Conservation (phyloP, 2,329 filamentous ascomycete genomes). For the Venturia pyrina region DNA sequence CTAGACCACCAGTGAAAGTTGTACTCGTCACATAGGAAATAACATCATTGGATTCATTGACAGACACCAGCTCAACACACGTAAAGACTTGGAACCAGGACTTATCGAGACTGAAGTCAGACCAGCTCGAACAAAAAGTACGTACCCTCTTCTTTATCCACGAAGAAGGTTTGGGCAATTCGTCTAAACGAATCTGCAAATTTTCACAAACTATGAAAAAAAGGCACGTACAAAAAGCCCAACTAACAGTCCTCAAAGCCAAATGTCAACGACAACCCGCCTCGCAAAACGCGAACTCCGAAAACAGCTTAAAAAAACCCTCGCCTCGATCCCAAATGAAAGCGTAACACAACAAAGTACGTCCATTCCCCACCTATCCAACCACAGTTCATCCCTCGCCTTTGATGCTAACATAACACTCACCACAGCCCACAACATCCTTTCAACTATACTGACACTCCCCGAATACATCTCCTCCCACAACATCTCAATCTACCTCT, state of each 20-base stretch:
- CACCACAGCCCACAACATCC: background rate
- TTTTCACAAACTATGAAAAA: too few species aligned
- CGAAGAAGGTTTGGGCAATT: too few species aligned
- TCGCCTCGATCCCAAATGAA: constrained; percentile 53
- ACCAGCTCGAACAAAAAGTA: too few species aligned
- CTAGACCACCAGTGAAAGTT: too few species aligned
- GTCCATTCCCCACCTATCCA: constrained; percentile 18
- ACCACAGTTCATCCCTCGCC: background rate
- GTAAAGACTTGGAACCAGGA: too few species aligned
- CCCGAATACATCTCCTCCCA: constrained; percentile 66
- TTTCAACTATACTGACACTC: constrained; percentile 46
- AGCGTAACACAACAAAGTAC: constrained; percentile 61
- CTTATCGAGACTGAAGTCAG: too few species aligned
- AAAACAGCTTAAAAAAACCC: constrained; percentile 54
- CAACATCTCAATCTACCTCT: constrained; percentile 77
- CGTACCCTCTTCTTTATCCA: too few species aligned
- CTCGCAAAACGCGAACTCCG: constrained; percentile 70
- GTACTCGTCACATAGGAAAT: too few species aligned
- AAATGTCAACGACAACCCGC: constrained; percentile 45
- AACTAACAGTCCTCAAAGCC: background rate
- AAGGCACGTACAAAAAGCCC: background rate
- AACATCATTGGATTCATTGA: too few species aligned
- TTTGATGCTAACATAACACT: background rate
- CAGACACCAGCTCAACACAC: too few species aligned
- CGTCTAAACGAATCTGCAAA: too few species aligned